A percentile compares a stretch with the other conserved stretches of the same genome.
Evolutionary conservation across 2,329 filamentous ascomycete genomes (phyloP).

Genomic region (Aspergillus spinulosporus): DNA sequence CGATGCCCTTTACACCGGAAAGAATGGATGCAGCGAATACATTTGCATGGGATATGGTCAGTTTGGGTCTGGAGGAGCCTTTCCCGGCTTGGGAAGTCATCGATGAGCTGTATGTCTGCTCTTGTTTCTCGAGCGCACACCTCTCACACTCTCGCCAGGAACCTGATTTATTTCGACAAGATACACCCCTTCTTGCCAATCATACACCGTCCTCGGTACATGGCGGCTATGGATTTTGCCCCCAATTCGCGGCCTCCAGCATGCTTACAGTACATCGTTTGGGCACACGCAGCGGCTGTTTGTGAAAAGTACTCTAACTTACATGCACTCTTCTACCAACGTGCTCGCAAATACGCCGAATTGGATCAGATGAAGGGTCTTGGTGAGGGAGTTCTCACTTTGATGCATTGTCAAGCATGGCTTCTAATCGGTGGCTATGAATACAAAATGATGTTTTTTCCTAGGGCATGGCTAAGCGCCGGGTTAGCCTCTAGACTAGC

Average conservation of each 20-base stretch:
- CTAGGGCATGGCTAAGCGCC: constrained; percentile 89
- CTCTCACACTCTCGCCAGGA: constrained; percentile 49
- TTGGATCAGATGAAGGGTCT: constrained; percentile 88
- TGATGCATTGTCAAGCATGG: constrained; percentile 85
- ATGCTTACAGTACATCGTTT: constrained; percentile 89
- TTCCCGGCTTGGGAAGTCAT: constrained; percentile 77
- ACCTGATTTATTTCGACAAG: constrained; percentile 87
- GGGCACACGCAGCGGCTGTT: constrained; percentile 86
- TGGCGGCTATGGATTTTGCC: constrained; percentile 86
- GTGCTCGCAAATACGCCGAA: constrained; percentile 87
- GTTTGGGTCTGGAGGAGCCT: constrained; percentile 77
- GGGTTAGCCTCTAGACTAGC: constrained; percentile 76
- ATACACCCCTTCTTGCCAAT: constrained; percentile 82
- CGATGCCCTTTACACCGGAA: constrained; percentile 23
- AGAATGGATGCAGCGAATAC: constrained; percentile 34
- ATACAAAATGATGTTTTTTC: constrained; percentile 98
- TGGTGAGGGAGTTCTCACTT: constrained; percentile 82
- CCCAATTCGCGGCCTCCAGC: constrained; percentile 85
- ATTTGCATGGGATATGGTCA: constrained; percentile 84
- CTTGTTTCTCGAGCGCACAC: constrained; percentile 6
- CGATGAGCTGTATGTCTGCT: constrained; percentile 69
- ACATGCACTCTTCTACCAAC: constrained; percentile 85
- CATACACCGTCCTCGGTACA: constrained; percentile 84
- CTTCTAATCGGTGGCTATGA: constrained; percentile 78
- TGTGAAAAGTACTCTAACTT: constrained; percentile 77